Percentiles rank a stretch among this genome's conserved stretches.
phyloP scores from a whole-genome alignment of 1,284 basidiomycete species.

The Irpex rosettiformis region DNA sequence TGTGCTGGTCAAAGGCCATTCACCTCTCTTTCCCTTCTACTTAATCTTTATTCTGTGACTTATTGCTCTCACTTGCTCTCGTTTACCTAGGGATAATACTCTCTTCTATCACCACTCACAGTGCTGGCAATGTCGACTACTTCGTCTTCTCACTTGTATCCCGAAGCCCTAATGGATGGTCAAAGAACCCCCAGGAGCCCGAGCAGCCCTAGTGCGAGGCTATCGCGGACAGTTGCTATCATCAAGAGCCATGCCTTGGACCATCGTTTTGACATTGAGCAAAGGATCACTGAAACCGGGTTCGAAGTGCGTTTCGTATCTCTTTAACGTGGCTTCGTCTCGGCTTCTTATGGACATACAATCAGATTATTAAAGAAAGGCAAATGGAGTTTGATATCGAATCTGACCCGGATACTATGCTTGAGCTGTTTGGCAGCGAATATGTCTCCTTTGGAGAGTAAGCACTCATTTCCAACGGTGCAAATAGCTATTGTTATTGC shows the following conservation, averaged over 20 bases:
- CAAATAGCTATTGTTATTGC: too few relatives aligned
- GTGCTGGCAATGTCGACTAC: conserved; percentile 1
- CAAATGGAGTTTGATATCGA: conserved; percentile 83
- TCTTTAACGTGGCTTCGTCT: not conserved
- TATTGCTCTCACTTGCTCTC: not conserved
- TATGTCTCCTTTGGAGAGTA: conserved; percentile 71
- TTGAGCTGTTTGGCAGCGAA: conserved; percentile 74
- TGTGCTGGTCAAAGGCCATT: not conserved
- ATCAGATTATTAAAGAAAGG: conserved; percentile 74
- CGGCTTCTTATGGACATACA: not conserved
- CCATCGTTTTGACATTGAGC: conserved; percentile 72
- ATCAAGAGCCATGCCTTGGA: conserved; percentile 72
- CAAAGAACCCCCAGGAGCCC: not conserved
- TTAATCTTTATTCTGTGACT: conserved; percentile 2
- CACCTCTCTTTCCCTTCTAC: not conserved
- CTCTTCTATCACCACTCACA: not conserved
- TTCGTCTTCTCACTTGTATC: conserved; percentile 1
- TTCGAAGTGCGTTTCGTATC: conserved; percentile 59
- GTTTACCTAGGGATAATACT: not conserved
- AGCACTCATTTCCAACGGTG: conserved; percentile 31
- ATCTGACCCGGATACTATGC: conserved; percentile 70
- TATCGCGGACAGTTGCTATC: conserved; percentile 71
- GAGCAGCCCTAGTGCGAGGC: conserved; percentile 20
- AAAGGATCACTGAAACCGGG: conserved; percentile 66
- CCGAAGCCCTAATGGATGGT: not conserved